A percentile compares a stretch with the other conserved stretches of the same genome.
phyloP scores from a whole-genome alignment of 306 rosid genomes.

The Parietaria judaica region DNA sequence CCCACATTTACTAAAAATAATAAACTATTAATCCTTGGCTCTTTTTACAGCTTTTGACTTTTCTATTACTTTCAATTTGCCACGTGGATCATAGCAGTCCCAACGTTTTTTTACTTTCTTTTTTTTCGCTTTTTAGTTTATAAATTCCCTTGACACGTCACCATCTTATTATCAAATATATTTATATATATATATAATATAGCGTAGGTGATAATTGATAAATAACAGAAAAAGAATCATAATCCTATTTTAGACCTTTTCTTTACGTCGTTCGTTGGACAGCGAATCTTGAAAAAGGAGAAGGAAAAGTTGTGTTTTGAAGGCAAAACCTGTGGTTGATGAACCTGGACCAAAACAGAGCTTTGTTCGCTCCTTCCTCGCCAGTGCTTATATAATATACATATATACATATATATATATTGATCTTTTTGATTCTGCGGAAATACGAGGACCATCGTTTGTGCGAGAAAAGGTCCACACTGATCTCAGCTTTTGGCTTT shows the following conservation, averaged over 20 bases:
- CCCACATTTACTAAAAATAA: not conserved
- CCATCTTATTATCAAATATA: no score
- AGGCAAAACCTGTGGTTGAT: no score
- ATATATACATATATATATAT: not conserved
- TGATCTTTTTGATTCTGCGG: not conserved
- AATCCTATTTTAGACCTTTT: no score
- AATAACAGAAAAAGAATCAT: no score
- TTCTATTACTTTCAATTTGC: not conserved
- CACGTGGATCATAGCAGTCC: not conserved
- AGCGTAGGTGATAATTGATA: no score
- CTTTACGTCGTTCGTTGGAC: no score
- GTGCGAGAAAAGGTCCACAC: constrained; percentile 33
- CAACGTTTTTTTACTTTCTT: not conserved
- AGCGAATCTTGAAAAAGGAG: not conserved
- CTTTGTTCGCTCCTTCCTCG: not conserved
- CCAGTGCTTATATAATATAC: not conserved
- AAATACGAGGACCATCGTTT: constrained; percentile 39
- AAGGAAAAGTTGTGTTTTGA: no score
- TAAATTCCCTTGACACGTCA: no score
- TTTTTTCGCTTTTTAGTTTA: no score
- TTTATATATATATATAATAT: no score
- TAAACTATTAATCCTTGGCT: not conserved
- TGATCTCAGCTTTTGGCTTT: constrained; percentile 11
- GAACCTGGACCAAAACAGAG: constrained; percentile 30
- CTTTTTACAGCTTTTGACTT: not conserved